These are phyloP conservation scores for Neofusicoccum ribis DNA, from an alignment of 2,329 filamentous ascomycete genomes.

Conservation along the genomic window DNA sequence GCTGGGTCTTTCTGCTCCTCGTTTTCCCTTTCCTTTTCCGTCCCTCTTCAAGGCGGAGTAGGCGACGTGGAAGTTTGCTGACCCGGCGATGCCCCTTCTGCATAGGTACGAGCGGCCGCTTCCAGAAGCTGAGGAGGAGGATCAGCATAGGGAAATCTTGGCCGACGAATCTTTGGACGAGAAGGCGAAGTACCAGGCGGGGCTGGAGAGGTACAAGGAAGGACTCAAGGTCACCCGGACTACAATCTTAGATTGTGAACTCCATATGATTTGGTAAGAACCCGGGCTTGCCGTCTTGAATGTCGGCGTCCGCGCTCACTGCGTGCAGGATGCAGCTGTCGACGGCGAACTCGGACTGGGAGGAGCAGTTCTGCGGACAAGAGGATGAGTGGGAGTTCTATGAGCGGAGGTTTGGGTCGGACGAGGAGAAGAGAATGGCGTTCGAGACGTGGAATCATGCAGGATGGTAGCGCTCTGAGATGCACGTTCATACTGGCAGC, in stretches of 20 bases:
- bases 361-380: not conserved
- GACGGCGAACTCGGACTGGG: not conserved
- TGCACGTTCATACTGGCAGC: too few relatives aligned
- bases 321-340: not conserved
- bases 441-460: not conserved
- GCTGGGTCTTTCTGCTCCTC: too few relatives aligned
- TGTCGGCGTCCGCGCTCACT: not conserved
- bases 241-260: not conserved
- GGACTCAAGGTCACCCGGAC: not conserved
- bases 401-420: not conserved
- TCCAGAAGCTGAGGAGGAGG: not conserved
- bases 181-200: not conserved
- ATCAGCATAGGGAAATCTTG: not conserved
- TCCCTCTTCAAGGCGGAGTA: not conserved
- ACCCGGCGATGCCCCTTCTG: not conserved
- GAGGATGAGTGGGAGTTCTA: not conserved
- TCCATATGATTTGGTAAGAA: not conserved
- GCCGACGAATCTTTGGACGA: not conserved
- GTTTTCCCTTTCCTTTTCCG: not conserved
- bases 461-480: not conserved
- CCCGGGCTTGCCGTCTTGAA: too few relatives aligned
- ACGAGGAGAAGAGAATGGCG: not conserved
- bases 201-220: not conserved
- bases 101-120: not conserved
- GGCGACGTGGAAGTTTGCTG: not conserved